Conservation (phyloP, 306 rosid genomes). For the Argentina anserina region DNA sequence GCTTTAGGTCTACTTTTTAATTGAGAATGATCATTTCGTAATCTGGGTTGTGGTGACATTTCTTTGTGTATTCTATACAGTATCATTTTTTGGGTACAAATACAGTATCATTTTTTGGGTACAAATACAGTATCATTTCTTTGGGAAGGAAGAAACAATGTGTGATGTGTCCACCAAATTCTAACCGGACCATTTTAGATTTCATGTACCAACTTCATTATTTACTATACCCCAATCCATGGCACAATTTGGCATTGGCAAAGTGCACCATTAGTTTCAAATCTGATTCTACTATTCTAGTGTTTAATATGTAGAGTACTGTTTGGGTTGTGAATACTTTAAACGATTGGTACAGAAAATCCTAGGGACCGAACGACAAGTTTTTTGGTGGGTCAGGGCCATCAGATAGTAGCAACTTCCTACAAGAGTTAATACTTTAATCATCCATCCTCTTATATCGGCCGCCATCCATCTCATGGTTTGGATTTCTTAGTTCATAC, state of each 20-base stretch:
- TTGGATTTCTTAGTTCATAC: slow-evolving; percentile 8
- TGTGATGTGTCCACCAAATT: slow-evolving; percentile 12
- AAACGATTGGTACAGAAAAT: neutral
- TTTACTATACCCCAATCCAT: neutral
- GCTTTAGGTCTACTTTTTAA: slow-evolving; percentile 32
- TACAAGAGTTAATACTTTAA: neutral
- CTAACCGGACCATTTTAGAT: neutral
- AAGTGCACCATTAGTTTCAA: neutral
- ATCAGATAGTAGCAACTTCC: slow-evolving; percentile 2
- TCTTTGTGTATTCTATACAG: neutral
- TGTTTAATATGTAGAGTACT: neutral
- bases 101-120: too few species aligned
- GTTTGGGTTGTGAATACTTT: neutral
- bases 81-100: slow-evolving; percentile 4
- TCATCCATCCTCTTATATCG: neutral
- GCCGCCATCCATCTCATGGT: neutral
- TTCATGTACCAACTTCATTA: neutral
- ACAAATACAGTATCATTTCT: neutral
- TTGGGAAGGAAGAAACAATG: neutral
- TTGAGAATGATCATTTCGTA: slow-evolving; percentile 21
- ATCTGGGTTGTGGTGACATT: slow-evolving; percentile 19
- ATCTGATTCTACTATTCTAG: neutral
- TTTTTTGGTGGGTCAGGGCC: neutral
- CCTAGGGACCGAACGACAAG: neutral
- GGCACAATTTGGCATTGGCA: neutral